A percentile compares a stretch with the other conserved stretches of the same genome.
Evolutionary conservation across 768 basidiomycete genomes (phyloP).

Genomic region (Boletellus emodensis): DNA sequence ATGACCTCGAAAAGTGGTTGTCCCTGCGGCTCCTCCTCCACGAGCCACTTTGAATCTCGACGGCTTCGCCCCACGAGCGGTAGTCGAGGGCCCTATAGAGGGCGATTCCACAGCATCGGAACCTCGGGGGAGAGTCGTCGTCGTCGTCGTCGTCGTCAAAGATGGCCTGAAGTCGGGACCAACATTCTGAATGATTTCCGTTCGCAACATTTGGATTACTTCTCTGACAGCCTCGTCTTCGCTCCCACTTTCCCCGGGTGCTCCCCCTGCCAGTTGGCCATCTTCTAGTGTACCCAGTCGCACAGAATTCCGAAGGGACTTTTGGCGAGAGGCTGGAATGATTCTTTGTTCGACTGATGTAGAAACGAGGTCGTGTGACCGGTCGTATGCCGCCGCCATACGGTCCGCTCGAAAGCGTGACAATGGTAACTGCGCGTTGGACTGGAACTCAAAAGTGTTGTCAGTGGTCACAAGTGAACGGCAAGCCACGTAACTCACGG

Average conservation of each 20-base stretch:
- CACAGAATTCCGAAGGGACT: conserved; percentile 49
- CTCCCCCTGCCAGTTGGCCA: conserved; percentile 47
- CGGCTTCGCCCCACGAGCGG: conserved; percentile 30
- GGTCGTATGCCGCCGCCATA: conserved; percentile 46
- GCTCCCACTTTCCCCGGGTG: conserved; percentile 49
- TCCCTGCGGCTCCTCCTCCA: background rate
- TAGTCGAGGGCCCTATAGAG: background rate
- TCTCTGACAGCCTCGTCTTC: conserved; percentile 50
- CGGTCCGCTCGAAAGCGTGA: conserved; percentile 66
- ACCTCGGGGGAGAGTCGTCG: background rate
- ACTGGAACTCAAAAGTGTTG: conserved; percentile 21
- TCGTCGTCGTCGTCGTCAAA: conserved; percentile 1
- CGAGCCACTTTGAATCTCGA: conserved; percentile 46
- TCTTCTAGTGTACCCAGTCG: conserved; percentile 55
- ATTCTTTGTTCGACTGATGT: conserved; percentile 42
- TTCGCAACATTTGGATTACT: conserved; percentile 47
- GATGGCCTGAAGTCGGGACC: conserved; percentile 40
- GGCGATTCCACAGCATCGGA: background rate
- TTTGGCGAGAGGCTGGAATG: conserved; percentile 41
- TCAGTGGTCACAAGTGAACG: conserved; percentile 3
- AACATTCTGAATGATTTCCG: conserved; percentile 50
- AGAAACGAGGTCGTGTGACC: conserved; percentile 33
- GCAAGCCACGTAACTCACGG: conserved; percentile 31
- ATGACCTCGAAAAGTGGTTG: conserved; percentile 21
- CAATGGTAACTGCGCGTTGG: conserved; percentile 44